phyloP scores from a whole-genome alignment of 352 stramenopile species.

The Pythium sp. region DNA sequence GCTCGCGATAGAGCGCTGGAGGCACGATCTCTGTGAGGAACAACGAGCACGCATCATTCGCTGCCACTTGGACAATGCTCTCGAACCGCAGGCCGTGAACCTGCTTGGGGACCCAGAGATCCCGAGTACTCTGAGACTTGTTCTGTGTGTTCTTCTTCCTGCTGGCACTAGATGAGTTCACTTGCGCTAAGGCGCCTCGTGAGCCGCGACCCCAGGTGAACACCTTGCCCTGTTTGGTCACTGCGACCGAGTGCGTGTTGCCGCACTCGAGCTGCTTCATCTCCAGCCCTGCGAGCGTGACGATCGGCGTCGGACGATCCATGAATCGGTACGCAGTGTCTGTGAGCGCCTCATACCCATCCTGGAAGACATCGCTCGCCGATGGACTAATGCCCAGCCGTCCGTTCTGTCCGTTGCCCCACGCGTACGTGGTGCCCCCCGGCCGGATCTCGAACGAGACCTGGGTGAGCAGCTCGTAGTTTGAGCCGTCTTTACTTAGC shows the following conservation, averaged over 20 bases:
- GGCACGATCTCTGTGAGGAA: slow-evolving; percentile 51
- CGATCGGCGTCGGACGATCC: slow-evolving; percentile 34
- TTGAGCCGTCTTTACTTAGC: slow-evolving; percentile 20
- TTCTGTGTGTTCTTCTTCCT: slow-evolving; percentile 4
- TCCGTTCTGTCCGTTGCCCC: slow-evolving; percentile 59
- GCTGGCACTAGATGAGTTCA: neutral
- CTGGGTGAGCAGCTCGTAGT: slow-evolving; percentile 44
- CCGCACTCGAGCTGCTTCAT: slow-evolving; percentile 51
- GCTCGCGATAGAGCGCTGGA: slow-evolving; percentile 35
- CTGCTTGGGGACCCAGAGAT: slow-evolving; percentile 44
- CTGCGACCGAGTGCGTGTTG: slow-evolving; percentile 48
- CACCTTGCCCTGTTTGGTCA: slow-evolving; percentile 44
- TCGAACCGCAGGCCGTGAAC: slow-evolving; percentile 53
- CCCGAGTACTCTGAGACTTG: slow-evolving; percentile 5
- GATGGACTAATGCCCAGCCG: slow-evolving; percentile 42
- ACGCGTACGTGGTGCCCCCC: slow-evolving; percentile 61
- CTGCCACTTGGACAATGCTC: slow-evolving; percentile 38
- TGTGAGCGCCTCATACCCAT: slow-evolving; percentile 74
- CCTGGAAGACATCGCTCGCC: slow-evolving; percentile 29
- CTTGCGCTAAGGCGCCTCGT: slow-evolving; percentile 44
- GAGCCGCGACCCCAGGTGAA: slow-evolving; percentile 60
- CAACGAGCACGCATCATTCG: slow-evolving; percentile 56
- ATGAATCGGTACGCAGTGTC: slow-evolving; percentile 61
- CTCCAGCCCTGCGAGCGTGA: slow-evolving; percentile 43
- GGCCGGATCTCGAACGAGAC: slow-evolving; percentile 43